Conservation (phyloP, 2,329 filamentous ascomycete genomes). For the Ascochyta koolunga region DNA sequence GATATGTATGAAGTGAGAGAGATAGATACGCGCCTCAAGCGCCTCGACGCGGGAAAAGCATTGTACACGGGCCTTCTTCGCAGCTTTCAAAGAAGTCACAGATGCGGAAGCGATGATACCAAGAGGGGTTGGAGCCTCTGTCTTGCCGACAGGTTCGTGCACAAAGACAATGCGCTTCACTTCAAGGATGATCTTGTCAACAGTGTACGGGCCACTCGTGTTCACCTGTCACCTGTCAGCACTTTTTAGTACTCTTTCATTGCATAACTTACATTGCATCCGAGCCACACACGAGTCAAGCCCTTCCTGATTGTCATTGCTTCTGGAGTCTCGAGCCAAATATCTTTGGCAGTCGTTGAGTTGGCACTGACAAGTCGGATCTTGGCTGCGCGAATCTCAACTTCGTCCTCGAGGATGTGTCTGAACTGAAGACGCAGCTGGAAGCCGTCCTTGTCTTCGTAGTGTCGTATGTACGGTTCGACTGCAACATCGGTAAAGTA, state of each 20-base stretch:
- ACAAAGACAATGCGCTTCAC: slow-evolving; percentile 69
- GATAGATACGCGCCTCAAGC: slow-evolving; percentile 70
- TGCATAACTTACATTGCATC: slow-evolving; percentile 48
- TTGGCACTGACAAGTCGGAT: slow-evolving; percentile 66
- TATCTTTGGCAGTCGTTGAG: slow-evolving; percentile 66
- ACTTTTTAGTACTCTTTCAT: not conserved
- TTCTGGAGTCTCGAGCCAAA: slow-evolving; percentile 64
- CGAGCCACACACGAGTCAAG: slow-evolving; percentile 58
- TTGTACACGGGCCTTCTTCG: slow-evolving; percentile 64
- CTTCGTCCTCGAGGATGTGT: slow-evolving; percentile 73
- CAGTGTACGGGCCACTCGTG: slow-evolving; percentile 74
- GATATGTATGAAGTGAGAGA: slow-evolving; percentile 76
- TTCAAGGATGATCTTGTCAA: slow-evolving; percentile 73
- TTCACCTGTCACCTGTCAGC: slow-evolving; percentile 58
- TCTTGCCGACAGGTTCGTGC: slow-evolving; percentile 65
- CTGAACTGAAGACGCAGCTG: slow-evolving; percentile 70
- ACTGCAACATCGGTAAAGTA: slow-evolving; percentile 77
- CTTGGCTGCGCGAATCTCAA: slow-evolving; percentile 69
- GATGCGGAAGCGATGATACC: slow-evolving; percentile 55
- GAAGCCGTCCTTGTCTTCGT: slow-evolving; percentile 76
- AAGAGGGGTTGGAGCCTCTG: slow-evolving; percentile 54
- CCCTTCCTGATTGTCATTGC: slow-evolving; percentile 62
- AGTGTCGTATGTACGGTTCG: slow-evolving; percentile 71
- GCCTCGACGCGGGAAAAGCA: slow-evolving; percentile 74
- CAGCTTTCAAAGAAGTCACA: slow-evolving; percentile 38